Evolutionary conservation across 164 flowering plant genomes (phyloP), one percentile per base, ranked within the genome.

Genomic region (Litsea cubeba): DNA sequence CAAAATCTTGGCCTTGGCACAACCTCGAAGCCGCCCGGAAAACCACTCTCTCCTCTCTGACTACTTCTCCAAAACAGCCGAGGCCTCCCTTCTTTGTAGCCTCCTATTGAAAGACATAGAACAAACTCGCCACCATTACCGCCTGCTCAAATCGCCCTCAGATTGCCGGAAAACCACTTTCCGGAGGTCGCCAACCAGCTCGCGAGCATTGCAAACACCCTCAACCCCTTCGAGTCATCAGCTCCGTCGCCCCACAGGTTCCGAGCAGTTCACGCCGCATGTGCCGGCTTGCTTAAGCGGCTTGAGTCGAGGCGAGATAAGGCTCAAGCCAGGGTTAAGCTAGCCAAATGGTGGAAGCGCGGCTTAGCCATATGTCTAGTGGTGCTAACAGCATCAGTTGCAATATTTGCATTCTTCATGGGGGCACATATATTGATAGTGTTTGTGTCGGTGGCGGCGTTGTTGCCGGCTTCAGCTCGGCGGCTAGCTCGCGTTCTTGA

Each of bases 71-170:
- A 71, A 82, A 67, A 90, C 97, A 0, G 85, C 94, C 11, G 74
- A 85, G 11, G 94, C 97, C 40, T 90, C 88, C 22, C 63, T 82
- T 28, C 71, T 90, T 1, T 89, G 93, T 25, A 77, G 88, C 68
- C 69, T 54, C 22, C 57, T 88, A 3, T 50, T 91, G 22, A 90
- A 87, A 63, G 83, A 87, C 58, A 81, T 88, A 1, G 82, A 87
- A 12, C 83, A 70, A 3, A 76, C 79, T 5, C 90, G 92, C 23
- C 54, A 35, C 17, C 72, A 28, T 30, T 84, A 83, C 64, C 78
- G 77, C 2, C 77, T 84, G 17, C 66, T 88, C 18, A 82, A 81
- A 75, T 71, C 20, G 40, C 50, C 26, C 28, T n/a, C 3, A 20
- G 12, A 12, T 58, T 70, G 20, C 17, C 71, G 50, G 69, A 26